Base-by-base conservation (phyloP, 2,329 filamentous ascomycete genomes). In the Phyllosticta paracitricarpa region DNA sequence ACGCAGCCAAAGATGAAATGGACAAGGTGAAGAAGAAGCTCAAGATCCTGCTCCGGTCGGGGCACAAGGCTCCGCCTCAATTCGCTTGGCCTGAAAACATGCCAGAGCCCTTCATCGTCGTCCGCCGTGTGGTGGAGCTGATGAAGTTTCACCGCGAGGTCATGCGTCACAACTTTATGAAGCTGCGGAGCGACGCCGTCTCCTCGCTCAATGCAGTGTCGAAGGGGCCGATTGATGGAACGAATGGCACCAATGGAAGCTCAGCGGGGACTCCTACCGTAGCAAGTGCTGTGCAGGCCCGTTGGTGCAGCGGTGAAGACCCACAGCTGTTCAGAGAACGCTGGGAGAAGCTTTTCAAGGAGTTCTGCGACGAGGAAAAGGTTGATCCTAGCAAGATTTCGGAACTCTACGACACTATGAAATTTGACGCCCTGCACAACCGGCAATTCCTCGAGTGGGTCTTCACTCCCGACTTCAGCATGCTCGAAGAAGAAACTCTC, bases 1-100 rank as follows among this genome's bases (percentile, higher is more conserved):
- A 99, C 73, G 94, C 94, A 3, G 94, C 94, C 62, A 99, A 99
- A 73, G 94, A 99, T 72, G 91, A 96, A 70, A 99, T 97, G 89
- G 95, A 99, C 76, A 97, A 96, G 76, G 94, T 99, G 61, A 99
- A 99, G 82, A 99, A 99, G 83, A 97, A 96, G 84, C 82, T 99
- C 28, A 99, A 99, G 77, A 87, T 90, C 0, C 81, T 99, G 22
- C 76, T 99, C 62, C 86, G 94, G 30, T 89, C 96, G 73, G 94
- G 93, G n/a, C 90, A 91, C 64, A 89, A 94, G 70, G 89, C 93
- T 1, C 94, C 94, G 9, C 86, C 93, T 19, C 91, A 99, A 70
- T 99, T 99, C 71, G 91, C 94, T n/a, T 99, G 94, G 94, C 94
- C 94, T 1, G 85, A 90, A 52, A 93, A 94, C 66, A 94, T 94